A percentile compares a stretch with the other conserved stretches of the same genome.
Conservation (phyloP, 345 rosid species). For the Salix brachista region DNA sequence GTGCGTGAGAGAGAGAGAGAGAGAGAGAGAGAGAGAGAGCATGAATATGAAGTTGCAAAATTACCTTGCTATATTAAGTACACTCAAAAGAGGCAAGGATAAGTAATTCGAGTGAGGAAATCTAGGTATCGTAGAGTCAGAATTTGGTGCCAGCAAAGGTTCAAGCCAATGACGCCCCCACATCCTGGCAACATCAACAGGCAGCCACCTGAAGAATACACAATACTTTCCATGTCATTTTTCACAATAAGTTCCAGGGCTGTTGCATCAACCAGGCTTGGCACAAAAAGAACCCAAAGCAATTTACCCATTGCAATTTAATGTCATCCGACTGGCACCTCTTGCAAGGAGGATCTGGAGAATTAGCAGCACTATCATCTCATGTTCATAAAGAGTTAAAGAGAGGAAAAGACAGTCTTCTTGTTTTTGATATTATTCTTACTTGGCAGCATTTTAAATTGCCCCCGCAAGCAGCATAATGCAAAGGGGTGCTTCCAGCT, state of each 20-base stretch:
- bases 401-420: background rate
- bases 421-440: conserved; percentile 22
- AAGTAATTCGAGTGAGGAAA: conserved; percentile 79
- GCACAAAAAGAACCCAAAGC: conserved; percentile 10
- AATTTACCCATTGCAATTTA: conserved; percentile 88
- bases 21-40: background rate
- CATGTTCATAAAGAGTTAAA: conserved; percentile 4
- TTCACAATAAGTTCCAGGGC: background rate
- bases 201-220: conserved; percentile 67
- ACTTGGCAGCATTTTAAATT: conserved; percentile 95
- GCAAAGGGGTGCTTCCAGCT: conserved; percentile 98
- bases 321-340: conserved; percentile 70
- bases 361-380: conserved; percentile 12
- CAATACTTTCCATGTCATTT: conserved; percentile 2
- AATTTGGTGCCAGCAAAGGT: conserved; percentile 66
- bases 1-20: too few species aligned
- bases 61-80: conserved; percentile 92
- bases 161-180: conserved; percentile 99
- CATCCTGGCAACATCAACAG: conserved; percentile 94
- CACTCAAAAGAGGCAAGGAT: conserved; percentile 83
- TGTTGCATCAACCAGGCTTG: background rate
- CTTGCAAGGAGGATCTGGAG: conserved; percentile 79
- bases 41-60: background rate
- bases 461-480: conserved; percentile 97
- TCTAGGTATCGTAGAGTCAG: conserved; percentile 58